Conservation (phyloP, 2,329 filamentous ascomycete genomes). For the Fusarium anthophilum region DNA sequence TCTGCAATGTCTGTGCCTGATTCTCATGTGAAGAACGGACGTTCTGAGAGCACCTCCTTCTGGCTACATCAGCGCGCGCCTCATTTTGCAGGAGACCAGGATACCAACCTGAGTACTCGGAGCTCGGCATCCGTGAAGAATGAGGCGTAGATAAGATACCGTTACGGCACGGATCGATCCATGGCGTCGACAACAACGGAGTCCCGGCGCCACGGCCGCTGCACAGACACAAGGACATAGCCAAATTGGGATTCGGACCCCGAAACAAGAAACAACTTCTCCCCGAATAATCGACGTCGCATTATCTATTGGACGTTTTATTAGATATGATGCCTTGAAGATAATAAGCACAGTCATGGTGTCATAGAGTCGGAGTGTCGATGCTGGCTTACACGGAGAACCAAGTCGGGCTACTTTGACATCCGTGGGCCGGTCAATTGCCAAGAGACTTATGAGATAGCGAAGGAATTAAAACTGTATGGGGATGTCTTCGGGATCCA, state of each 20-base stretch:
- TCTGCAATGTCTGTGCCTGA: fast-evolving
- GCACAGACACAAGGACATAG: background rate
- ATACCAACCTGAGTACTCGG: fast-evolving
- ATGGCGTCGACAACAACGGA: background rate
- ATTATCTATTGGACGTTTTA: fast-evolving
- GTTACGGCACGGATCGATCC: background rate
- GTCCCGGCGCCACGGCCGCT: background rate
- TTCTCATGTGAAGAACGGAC: fast-evolving
- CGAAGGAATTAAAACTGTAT: fast-evolving
- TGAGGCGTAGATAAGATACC: background rate
- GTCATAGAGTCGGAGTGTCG: too few species aligned
- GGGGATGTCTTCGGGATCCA: constrained; percentile 10
- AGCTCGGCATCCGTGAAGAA: background rate
- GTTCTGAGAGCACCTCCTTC: background rate
- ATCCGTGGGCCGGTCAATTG: too few species aligned
- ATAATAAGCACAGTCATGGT: background rate
- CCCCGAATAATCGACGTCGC: too few species aligned
- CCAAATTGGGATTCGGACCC: background rate
- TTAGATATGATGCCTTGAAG: background rate
- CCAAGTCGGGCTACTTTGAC: background rate
- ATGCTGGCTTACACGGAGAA: background rate
- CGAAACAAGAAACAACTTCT: background rate
- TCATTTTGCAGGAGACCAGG: background rate
- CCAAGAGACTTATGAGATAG: background rate
- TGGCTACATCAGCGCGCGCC: background rate